Base-by-base conservation (phyloP, 176 grass and related monocot genomes). In the Oryza meyeriana region DNA sequence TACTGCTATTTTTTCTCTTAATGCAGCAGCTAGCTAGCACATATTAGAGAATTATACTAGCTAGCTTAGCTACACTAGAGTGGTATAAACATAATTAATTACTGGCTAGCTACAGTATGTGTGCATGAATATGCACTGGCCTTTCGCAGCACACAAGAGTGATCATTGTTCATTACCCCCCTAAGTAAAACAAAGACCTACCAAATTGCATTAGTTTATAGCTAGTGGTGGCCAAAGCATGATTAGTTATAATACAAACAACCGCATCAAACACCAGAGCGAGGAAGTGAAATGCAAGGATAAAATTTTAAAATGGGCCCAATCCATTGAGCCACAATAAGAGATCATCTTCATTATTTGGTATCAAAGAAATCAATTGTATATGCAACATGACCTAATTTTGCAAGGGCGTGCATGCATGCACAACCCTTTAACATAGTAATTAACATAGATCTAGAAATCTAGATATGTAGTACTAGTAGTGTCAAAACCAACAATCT, bases 201-300 rank as follows among this genome's bases (percentile, higher is more conserved):
- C 78, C 38, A 86, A 83, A 86, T 44, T 69, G 38, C 18, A 79
- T 83, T 90, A 74, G 59, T 83, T 90, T 86, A 90, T 68, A 67
- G 61, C 38, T 68, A 79, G 84, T 86, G 88, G 88, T 38, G 79
- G 73, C 28, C 67, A 79, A 83, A 79, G 84, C 84, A 86, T 85
- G 88, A 90, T 83, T 86, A 90, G 36, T 68, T 86, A 82, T 86
- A 78, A 83, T 78, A 68, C 84, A 83, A 82, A 90, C 71, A 89
- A 70, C 77, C 64, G 71, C 64, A 89, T 70, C 76, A 75, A 79
- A 79, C 88, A 79, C 13, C 67, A 74, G 72, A 17, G 40, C 44
- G 78, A 66, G 61, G 74, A 74, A 86, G 74, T 83, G 88, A 86
- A 90, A 83, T 74, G 85, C 32, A 81, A 22, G 29, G 83, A 90